Base-by-base conservation (phyloP, 345 rosid species). In the Salix caprea region DNA sequence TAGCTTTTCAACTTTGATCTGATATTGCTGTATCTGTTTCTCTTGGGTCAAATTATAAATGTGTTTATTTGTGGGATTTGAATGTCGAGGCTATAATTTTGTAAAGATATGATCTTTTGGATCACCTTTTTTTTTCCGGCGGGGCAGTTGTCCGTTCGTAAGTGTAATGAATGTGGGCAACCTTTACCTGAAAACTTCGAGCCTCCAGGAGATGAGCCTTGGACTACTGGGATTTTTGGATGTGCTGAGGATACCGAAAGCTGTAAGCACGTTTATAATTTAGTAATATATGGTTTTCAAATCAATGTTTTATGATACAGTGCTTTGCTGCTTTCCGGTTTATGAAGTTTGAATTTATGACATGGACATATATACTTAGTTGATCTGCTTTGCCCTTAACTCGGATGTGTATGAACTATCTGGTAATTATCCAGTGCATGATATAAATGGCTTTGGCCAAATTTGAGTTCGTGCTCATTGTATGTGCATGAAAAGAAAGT, bases 91-190 rank as follows among this genome's bases (percentile, higher is more conserved):
- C 70, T 7, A 4, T 13, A 74, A 21, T 18, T 23, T 36, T 24
- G 36, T 24, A 9, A 34, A 64, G 13, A 18, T 77, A 36, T 6
- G 10, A 39, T 54, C 21, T 34, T 19, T 64, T 71, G 23, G 30
- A 36, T 11, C 36, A 34, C 24, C 72, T 68, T 42, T 11, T 9
- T 54, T 12, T 58, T n/a, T 30, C 28, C 71, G 37, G 34, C 71
- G 74, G 67, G 68, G 75, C 85, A 95, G 99, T 83, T 95, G 91
- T 61, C 56, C 64, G 94, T 84, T 70, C 88, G 81, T 40, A 96
- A 87, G 87, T 96, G 99, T 82, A 84, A 88, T 28, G 99, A 96
- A 85, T 96, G 99, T 82, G 99, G 99, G 40, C 99, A 96, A 85
- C 58, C 83, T 76, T 85, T 96, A 72, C 98, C 99, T 18, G 93